Base-by-base conservation (phyloP, 495 filamentous ascomycete species). In the Lasiosphaeria miniovina region DNA sequence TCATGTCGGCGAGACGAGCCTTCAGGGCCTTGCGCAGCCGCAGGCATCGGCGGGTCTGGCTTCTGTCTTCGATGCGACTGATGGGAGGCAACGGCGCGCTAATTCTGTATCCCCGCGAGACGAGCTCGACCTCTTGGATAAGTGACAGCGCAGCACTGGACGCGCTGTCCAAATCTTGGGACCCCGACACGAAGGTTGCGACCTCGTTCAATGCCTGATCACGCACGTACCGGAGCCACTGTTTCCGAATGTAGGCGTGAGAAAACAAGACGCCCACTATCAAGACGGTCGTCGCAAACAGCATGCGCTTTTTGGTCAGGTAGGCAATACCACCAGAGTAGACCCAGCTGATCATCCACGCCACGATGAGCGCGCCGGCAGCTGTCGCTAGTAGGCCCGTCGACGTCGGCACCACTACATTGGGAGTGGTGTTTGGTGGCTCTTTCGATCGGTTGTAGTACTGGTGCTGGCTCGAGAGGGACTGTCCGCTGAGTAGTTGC, bases 111-210 rank as follows among this genome's bases (percentile, higher is more conserved):
- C 94, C 94, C 64, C 93, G 84, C 43, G 93, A 93, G 11, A 98
- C 93, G 52, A 98, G 80, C 74, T 98, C 94, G 17, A 98, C 93
- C 71, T 98, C 94, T 75, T 98, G 93, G 60, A 98, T 89, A 54
- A 97, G 83, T 36, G 88, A 87, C 36, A 98, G 78, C 3, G 91
- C 88, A 33, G 91, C 86, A 54, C 87, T 88, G 38, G 84, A 87
- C 36, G 89, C 87, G 36, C 87, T 84, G 71, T 98, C 92, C 61
- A 95, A 91, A 31, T 88, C 86, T 63, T 94, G 93, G 43, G 91
- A 85, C 62, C 84, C 86, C 33, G 84, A 77, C 57, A 95, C 86
- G 59, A 98, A 88, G 0, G 72, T 67, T 8, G 85, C 83, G n/a
- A 89, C 89, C 59, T 86, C 86, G 34, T 86, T 80, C 48, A 98